Evolutionary conservation across 441 rosid genomes (phyloP), one percentile per base, ranked within the genome.

Genomic region (Corymbia calophylla): DNA sequence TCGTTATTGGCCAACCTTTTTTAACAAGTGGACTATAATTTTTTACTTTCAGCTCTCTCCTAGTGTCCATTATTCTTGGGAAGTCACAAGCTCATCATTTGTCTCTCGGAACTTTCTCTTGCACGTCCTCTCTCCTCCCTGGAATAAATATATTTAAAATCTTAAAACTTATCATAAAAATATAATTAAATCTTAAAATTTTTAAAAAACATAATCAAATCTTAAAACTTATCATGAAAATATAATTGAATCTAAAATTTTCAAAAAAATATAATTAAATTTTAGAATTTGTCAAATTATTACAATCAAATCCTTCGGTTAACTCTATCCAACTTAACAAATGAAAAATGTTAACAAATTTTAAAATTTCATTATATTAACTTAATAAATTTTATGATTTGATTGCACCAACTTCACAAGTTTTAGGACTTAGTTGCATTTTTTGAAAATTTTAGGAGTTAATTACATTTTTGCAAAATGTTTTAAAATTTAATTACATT

Each of bases 401-500:
- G 3, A 0, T 58, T 58, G 10, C 12, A 25, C 25, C 25, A 58
- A 25, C 3, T 58, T 25, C 1, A 58, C n/a, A 58, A 56, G 25
- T 58, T 58, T 58, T 58, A 25, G 25, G 3, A 25, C 4, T 58
- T 25, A 58, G 10, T 23, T 58, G n/a, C 5, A 25, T 13, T 25
- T 25, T 58, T 58, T 58, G 0, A 58, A 25, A 58, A 0, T 58
- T 58, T 58, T 58, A 25, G 3, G 6, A 25, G 9, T 58, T 13
- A 9, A 58, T 58, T 58, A 6, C n/a, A 58, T 58, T 1, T 58
- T 58, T 8, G 0, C 3, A 0, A 58, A 2, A 0, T 23, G 1
- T 25, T 54, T 18, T 54, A 54, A 54, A 9, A 54, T 17, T 2
- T 15, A 0, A 7, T 54, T 18, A 54, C 1, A 54, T 54, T 7